Evolutionary conservation across 768 basidiomycete genomes (phyloP).

Genomic region (Suillus bovinus): DNA sequence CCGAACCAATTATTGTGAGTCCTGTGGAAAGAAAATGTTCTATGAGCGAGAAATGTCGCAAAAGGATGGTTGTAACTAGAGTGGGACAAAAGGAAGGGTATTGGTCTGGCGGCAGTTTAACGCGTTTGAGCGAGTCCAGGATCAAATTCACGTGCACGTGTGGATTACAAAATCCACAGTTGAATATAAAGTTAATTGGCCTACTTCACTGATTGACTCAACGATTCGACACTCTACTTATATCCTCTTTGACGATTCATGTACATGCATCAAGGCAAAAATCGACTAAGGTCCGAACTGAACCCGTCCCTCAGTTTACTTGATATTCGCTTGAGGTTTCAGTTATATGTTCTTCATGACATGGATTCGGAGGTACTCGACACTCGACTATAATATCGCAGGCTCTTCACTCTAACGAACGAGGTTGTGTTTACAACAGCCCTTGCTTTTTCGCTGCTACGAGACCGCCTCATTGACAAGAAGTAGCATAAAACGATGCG

Average conservation of each 20-base stretch:
- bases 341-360: conserved; percentile 84
- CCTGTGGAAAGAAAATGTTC: conserved; percentile 10
- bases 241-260: conserved; percentile 87
- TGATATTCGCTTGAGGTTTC: conserved; percentile 42
- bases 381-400: conserved; percentile 87
- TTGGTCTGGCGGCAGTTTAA: conserved; percentile 8
- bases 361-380: conserved; percentile 94
- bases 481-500: conserved; percentile 72
- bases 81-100: conserved; percentile 10
- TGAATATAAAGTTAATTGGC: too few relatives aligned
- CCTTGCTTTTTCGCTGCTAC: conserved; percentile 76
- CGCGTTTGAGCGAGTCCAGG: conserved; percentile 10
- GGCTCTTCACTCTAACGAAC: conserved; percentile 73
- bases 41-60: conserved; percentile 5
- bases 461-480: conserved; percentile 18
- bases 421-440: conserved; percentile 81
- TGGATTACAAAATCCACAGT: too few relatives aligned
- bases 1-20: conserved; percentile 13
- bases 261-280: conserved; percentile 82
- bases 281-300: conserved; percentile 77
- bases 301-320: conserved; percentile 6
- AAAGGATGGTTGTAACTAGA: conserved; percentile 14
- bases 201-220: too few relatives aligned
- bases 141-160: conserved; percentile 14
- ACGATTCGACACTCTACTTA: too few relatives aligned